These are phyloP conservation scores for Begonia peltatifolia DNA, from an alignment of 306 rosid genomes.

Conservation along the genomic window DNA sequence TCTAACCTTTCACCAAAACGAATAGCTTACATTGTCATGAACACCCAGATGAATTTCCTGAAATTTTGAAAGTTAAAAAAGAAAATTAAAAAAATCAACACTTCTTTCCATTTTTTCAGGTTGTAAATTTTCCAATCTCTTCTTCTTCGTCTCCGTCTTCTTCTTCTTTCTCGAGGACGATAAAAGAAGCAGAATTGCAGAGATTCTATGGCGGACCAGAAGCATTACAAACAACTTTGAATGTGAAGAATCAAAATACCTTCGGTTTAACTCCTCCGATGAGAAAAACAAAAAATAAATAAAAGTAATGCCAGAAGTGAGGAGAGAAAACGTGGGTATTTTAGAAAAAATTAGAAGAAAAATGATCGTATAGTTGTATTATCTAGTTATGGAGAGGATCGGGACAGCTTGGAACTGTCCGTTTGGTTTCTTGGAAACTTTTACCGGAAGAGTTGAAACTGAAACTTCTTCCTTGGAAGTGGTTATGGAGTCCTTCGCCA, in stretches of 20 bases:
- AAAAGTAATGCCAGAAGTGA: constrained; percentile 5
- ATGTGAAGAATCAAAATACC: constrained; percentile 46
- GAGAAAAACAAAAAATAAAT: constrained; percentile 3
- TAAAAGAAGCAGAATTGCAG: background rate
- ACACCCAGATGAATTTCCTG: background rate
- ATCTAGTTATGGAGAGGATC: constrained; percentile 96
- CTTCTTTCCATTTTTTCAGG: background rate
- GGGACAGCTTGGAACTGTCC: constrained; percentile 91
- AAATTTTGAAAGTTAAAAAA: background rate
- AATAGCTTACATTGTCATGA: background rate
- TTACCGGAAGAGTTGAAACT: constrained; percentile 9
- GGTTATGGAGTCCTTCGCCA: background rate
- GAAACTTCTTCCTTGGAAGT: constrained; percentile 3
- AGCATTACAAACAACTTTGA: background rate
- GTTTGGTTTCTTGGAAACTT: constrained; percentile 44
- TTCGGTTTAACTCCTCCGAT: constrained; percentile 49
- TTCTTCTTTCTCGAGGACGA: background rate
- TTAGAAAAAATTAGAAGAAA: constrained; percentile 13
- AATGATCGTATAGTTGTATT: constrained; percentile 4
- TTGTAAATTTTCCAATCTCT: background rate
- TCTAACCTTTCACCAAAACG: background rate
- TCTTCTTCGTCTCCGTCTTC: background rate
- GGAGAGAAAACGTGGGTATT: constrained; percentile 73
- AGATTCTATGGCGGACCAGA: background rate
- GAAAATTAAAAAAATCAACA: background rate